A percentile compares a stretch with the other conserved stretches of the same genome.
Evolutionary conservation across 2,329 filamentous ascomycete genomes (phyloP).

Genomic region (Grosmannia clavigera): DNA sequence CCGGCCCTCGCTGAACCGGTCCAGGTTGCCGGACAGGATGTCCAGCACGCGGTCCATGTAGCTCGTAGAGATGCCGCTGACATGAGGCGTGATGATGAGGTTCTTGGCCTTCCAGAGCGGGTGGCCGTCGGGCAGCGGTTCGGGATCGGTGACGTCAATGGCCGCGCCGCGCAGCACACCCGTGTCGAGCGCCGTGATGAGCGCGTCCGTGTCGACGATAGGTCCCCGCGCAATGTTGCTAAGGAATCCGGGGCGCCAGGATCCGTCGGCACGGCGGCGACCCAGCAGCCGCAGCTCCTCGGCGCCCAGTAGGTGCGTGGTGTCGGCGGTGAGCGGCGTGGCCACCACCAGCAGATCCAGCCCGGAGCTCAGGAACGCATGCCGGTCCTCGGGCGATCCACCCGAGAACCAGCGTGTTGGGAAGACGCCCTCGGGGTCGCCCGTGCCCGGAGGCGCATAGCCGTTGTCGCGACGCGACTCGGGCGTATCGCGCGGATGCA

Average conservation of each 20-base stretch:
- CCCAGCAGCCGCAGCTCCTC: slow-evolving; percentile 34
- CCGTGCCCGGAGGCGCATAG: slow-evolving; percentile 57
- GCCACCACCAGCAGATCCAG: slow-evolving; percentile 42
- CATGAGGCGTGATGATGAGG: slow-evolving; percentile 47
- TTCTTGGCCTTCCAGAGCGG: slow-evolving; percentile 60
- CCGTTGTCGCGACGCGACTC: slow-evolving; percentile 50
- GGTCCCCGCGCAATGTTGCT: slow-evolving; percentile 58
- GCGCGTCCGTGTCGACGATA: slow-evolving; percentile 36
- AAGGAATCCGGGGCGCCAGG: slow-evolving; percentile 41
- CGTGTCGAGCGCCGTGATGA: slow-evolving; percentile 47
- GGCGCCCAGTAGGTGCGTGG: slow-evolving; percentile 36
- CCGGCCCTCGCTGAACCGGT: slow-evolving; percentile 9
- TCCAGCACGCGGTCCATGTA: slow-evolving; percentile 28
- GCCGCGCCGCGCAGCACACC: slow-evolving; percentile 48
- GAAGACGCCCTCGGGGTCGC: slow-evolving; percentile 36
- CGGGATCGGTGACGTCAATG: slow-evolving; percentile 68
- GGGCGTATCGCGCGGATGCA: slow-evolving; percentile 52
- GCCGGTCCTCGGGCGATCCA: slow-evolving; percentile 26
- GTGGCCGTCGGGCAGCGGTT: slow-evolving; percentile 57
- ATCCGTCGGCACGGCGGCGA: slow-evolving; percentile 6
- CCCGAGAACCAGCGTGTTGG: slow-evolving; percentile 41
- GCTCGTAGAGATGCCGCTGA: slow-evolving; percentile 28
- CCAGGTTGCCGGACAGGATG: slow-evolving; percentile 30
- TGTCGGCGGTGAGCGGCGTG: slow-evolving; percentile 36
- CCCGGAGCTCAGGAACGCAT: slow-evolving; percentile 36